Conservation (phyloP, 164 flowering plant genomes). For the Akebia trifoliata region DNA sequence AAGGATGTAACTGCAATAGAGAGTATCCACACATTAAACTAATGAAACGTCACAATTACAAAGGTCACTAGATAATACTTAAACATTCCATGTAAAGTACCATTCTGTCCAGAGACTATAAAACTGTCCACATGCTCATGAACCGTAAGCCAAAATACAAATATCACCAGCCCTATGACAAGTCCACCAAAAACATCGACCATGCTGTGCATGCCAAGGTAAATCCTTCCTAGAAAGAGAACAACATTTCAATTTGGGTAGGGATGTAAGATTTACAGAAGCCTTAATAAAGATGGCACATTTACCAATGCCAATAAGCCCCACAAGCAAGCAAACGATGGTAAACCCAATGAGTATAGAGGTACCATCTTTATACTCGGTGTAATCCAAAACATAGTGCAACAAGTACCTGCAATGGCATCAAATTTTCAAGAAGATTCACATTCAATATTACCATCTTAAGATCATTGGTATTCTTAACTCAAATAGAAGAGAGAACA, state of each 20-base stretch:
- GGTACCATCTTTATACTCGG: constrained; percentile 23
- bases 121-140: constrained; percentile 59
- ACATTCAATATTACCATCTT: not conserved
- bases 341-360: constrained; percentile 31
- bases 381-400: constrained; percentile 42
- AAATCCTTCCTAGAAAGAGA: constrained; percentile 75
- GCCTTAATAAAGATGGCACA: not conserved
- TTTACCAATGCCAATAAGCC: constrained; percentile 67
- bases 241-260: constrained; percentile 16
- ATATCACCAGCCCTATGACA: constrained; percentile 58
- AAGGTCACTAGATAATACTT: not conserved
- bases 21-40: not conserved
- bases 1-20: constrained; percentile 68
- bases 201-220: constrained; percentile 98
- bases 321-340: constrained; percentile 49
- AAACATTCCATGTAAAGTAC: constrained; percentile 33
- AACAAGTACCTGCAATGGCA: constrained; percentile 50
- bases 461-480: not conserved
- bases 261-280: not conserved
- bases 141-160: constrained; percentile 67
- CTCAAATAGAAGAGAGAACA: not conserved
- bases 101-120: constrained; percentile 72
- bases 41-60: not conserved
- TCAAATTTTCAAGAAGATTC: constrained; percentile 4
- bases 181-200: constrained; percentile 77